A percentile compares a stretch with the other conserved stretches of the same genome.
Evolutionary conservation across 1,284 basidiomycete species (phyloP).

Genomic region (Moniliella sp.): DNA sequence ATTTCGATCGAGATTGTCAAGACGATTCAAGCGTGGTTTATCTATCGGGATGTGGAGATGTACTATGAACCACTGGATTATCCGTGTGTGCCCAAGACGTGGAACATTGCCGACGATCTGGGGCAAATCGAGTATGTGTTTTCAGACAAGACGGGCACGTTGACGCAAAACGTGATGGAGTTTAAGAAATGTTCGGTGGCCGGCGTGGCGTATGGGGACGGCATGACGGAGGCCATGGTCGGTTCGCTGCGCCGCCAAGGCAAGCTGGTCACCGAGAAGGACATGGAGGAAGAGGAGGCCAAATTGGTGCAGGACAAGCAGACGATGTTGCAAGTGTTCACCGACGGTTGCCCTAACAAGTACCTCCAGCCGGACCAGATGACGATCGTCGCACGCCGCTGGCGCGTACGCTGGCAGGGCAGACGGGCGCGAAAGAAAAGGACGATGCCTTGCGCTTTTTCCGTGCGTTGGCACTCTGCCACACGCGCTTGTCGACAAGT

Average conservation of each 20-base stretch:
- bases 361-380: slow-evolving; percentile 60
- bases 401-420: slow-evolving; percentile 43
- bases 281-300: slow-evolving; percentile 39
- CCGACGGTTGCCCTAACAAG: slow-evolving; percentile 62
- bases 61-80: slow-evolving; percentile 65
- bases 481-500: slow-evolving; percentile 55
- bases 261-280: slow-evolving; percentile 42
- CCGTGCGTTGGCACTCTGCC: slow-evolving; percentile 64
- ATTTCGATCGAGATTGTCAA: slow-evolving; percentile 96
- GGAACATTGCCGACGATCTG: slow-evolving; percentile 92
- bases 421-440: slow-evolving; percentile 40
- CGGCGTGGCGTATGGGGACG: slow-evolving; percentile 70
- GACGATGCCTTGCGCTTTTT: slow-evolving; percentile 57
- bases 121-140: slow-evolving; percentile 96
- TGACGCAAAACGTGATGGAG: slow-evolving; percentile 64
- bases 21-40: slow-evolving; percentile 89
- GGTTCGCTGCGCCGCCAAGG: slow-evolving; percentile 70
- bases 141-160: slow-evolving; percentile 52
- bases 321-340: slow-evolving; percentile 57
- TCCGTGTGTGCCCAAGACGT: slow-evolving; percentile 78
- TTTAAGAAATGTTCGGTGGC: slow-evolving; percentile 82
- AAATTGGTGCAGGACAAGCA: slow-evolving; percentile 49
- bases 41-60: slow-evolving; percentile 84
- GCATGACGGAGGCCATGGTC: slow-evolving; percentile 78
- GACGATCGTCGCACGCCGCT: slow-evolving; percentile 67